These are phyloP conservation scores for Tulasnella calospora DNA, from an alignment of 768 basidiomycete genomes.

Conservation along the genomic window DNA sequence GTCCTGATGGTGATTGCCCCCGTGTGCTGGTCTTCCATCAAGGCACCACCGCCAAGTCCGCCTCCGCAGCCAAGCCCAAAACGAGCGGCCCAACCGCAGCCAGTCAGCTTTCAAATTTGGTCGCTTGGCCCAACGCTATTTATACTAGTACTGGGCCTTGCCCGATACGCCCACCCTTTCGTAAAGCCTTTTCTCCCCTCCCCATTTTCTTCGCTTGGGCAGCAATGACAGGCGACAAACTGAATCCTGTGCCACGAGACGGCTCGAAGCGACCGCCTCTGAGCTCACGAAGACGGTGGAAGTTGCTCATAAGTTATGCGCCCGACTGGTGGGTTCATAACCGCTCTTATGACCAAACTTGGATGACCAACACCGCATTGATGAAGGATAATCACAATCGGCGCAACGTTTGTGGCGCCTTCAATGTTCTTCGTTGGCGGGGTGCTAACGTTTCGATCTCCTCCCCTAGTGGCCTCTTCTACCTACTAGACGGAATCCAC, in stretches of 20 bases:
- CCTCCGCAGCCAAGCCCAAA: too few relatives aligned
- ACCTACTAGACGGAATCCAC: constrained; percentile 56
- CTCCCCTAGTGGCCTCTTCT: constrained; percentile 52
- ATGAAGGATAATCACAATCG: constrained; percentile 60
- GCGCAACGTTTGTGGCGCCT: constrained; percentile 52
- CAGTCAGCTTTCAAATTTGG: background rate
- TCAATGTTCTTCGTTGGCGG: too few relatives aligned
- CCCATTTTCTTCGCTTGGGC: background rate
- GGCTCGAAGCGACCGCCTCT: background rate
- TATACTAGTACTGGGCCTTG: background rate
- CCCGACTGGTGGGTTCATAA: constrained; percentile 63
- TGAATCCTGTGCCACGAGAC: background rate
- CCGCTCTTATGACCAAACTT: background rate
- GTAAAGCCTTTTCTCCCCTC: background rate
- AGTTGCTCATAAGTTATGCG: constrained; percentile 56
- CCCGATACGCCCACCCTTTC: background rate
- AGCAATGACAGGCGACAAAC: background rate
- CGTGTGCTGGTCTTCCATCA: too few relatives aligned
- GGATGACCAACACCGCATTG: background rate
- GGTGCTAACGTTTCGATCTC: background rate
- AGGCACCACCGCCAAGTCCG: too few relatives aligned
- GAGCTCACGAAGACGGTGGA: constrained; percentile 32
- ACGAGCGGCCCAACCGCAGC: background rate
- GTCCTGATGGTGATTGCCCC: too few relatives aligned
- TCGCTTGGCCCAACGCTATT: background rate